Evolutionary conservation across 768 basidiomycete genomes (phyloP), one percentile per base, ranked within the genome.

Genomic region (Lactarius tabidus): DNA sequence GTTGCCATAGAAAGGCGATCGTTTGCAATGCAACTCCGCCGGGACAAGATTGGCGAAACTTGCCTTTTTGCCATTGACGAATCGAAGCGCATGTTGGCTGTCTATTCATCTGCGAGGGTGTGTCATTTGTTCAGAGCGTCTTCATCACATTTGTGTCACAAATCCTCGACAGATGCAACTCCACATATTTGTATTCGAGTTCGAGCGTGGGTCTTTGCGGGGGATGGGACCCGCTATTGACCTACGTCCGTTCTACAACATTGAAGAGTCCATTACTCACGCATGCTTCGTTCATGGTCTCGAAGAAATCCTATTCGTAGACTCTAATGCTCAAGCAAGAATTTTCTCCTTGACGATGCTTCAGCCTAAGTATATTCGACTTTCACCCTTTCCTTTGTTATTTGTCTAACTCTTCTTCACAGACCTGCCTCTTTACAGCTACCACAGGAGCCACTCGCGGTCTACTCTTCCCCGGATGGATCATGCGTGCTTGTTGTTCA

Each of bases 241-340:
- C 38, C 75, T 87, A 8, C 67, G 59, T 8, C 59, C 67, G 0
- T 86, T 84, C 81, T 85, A 83, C 67, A 57, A 69, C 14, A 4
- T 69, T 0, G 70, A 67, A 3, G 29, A 68, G 0, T 56, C 59
- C 4, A 76, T 86, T 28, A 62, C 58, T 1, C 75, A 75, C 17
- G 75, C 80, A 2, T 77, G 79, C 38, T 85, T 86, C 66, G 75
- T 84, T 2, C 73, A 74, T 53, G 82, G 83, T 5, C 79, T 71
- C 29, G 85, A 87, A 67, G 86, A 87, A 56, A 61, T 87, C 5
- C 65, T 84, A 0, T 70, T 87, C 0, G 73, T 85, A 1, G 85
- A 87, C 63, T 76, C 77, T 1, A 68, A 65, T 2, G 74, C 74
- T 2, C 77, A 77, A 7, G 82, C 77, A 1, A 74, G 84, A 28